phyloP scores from a whole-genome alignment of 2,329 filamentous ascomycete genomes.

The Phyllosticta paracitricarpa region DNA sequence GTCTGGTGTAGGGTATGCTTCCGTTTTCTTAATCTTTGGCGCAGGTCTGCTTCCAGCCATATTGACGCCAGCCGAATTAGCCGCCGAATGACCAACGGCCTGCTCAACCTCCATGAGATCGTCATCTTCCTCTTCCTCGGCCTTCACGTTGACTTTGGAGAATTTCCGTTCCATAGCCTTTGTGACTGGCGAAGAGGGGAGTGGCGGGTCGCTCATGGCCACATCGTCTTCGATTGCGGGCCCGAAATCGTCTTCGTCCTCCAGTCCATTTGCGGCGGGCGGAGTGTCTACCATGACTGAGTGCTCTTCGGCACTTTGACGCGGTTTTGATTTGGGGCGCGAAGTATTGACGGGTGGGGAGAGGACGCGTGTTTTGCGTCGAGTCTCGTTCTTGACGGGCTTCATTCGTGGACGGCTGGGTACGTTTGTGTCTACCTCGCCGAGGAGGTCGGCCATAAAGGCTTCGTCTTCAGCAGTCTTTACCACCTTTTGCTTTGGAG shows the following conservation, averaged over 20 bases:
- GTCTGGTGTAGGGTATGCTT: slow-evolving; percentile 55
- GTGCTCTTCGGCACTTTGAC: slow-evolving; percentile 29
- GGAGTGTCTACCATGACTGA: slow-evolving; percentile 33
- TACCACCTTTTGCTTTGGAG: slow-evolving; percentile 73
- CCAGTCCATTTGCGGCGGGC: slow-evolving; percentile 27
- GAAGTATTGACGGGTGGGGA: slow-evolving; percentile 58
- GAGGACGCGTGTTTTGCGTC: slow-evolving; percentile 68
- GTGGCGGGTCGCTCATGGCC: slow-evolving; percentile 69
- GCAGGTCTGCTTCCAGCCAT: slow-evolving; percentile 69
- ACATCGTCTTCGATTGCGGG: slow-evolving; percentile 51
- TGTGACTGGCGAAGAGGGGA: slow-evolving; percentile 76
- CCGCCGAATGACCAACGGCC: slow-evolving; percentile 52
- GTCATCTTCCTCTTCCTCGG: slow-evolving; percentile 63
- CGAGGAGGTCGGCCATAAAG: slow-evolving; percentile 76
- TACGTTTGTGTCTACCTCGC: slow-evolving; percentile 74
- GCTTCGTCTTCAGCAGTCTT: slow-evolving; percentile 81
- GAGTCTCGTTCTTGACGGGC: slow-evolving; percentile 61
- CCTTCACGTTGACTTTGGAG: slow-evolving; percentile 42
- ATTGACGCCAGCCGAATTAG: slow-evolving; percentile 66
- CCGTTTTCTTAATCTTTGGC: slow-evolving; percentile 61
- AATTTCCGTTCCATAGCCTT: slow-evolving; percentile 66
- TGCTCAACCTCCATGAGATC: slow-evolving; percentile 80
- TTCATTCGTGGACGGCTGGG: slow-evolving; percentile 49
- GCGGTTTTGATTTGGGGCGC: slow-evolving; percentile 17
- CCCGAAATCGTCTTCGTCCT: slow-evolving; percentile 48